Evolutionary conservation across 768 basidiomycete genomes (phyloP).

Genomic region (Cytidiella melzeri): DNA sequence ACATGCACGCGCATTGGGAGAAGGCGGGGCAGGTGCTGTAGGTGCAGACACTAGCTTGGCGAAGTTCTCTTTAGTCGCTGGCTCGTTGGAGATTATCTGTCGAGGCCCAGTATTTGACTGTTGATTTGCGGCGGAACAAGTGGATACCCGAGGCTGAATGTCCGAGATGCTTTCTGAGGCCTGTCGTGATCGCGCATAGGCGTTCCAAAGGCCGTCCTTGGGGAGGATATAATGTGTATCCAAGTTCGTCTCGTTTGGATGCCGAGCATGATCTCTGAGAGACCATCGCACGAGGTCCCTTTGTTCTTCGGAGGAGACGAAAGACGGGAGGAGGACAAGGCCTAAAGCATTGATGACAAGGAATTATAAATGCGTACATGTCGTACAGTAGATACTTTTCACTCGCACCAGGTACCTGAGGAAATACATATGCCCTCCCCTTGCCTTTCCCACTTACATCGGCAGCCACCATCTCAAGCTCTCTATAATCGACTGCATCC

Average conservation of each 20-base stretch:
- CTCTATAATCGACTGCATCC: constrained; percentile 29
- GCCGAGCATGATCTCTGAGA: constrained; percentile 65
- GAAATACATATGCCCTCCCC: constrained; percentile 39
- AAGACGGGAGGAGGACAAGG: constrained; percentile 77
- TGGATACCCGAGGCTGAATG: constrained; percentile 41
- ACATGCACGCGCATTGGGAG: constrained; percentile 46
- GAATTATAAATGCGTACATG: constrained; percentile 16
- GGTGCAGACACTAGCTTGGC: constrained; percentile 44
- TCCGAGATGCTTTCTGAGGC: constrained; percentile 23
- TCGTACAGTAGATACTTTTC: constrained; percentile 1
- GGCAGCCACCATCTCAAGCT: constrained; percentile 23
- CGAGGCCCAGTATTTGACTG: constrained; percentile 44
- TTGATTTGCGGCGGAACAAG: constrained; percentile 11
- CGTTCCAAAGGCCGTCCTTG: constrained; percentile 69
- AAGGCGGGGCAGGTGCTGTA: constrained; percentile 62
- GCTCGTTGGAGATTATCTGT: constrained; percentile 63
- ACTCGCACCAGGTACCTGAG: constrained; percentile 49
- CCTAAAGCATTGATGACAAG: constrained; percentile 38
- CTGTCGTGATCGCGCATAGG: constrained; percentile 36
- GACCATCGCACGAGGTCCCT: constrained; percentile 65
- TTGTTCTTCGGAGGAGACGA: constrained; percentile 58
- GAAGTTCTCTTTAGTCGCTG: constrained; percentile 56
- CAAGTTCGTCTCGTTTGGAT: constrained; percentile 86
- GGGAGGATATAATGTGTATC: constrained; percentile 84
- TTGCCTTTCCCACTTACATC: constrained; percentile 3